phyloP scores from a whole-genome alignment of 1,284 basidiomycete species.

The Apiotrichum mycotoxinovorans region DNA sequence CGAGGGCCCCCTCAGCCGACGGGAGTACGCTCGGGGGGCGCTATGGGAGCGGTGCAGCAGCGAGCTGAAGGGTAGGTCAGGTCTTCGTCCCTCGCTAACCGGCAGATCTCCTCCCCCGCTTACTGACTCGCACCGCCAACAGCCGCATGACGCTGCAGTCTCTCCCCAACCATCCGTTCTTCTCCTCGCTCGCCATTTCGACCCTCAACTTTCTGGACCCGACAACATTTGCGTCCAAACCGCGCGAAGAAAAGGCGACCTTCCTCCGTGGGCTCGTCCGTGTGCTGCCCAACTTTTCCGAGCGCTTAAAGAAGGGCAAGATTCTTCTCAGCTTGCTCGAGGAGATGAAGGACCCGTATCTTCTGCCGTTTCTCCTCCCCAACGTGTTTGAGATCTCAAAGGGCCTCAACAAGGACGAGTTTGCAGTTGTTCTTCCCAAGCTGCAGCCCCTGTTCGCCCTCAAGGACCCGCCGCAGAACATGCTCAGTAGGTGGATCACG shows the following conservation, averaged over 20 bases:
- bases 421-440: slow-evolving; percentile 74
- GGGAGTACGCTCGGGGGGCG: slow-evolving; percentile 40
- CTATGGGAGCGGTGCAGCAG: slow-evolving; percentile 43
- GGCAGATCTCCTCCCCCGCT: slow-evolving; percentile 67
- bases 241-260: slow-evolving; percentile 90
- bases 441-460: slow-evolving; percentile 85
- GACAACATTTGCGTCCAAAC: slow-evolving; percentile 89
- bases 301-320: slow-evolving; percentile 80
- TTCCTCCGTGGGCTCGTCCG: slow-evolving; percentile 86
- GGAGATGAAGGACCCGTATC: slow-evolving; percentile 91
- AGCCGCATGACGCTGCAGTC: slow-evolving; percentile 70
- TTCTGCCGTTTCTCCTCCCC: slow-evolving; percentile 93
- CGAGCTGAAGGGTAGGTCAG: slow-evolving; percentile 41
- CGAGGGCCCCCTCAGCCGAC: slow-evolving; percentile 53
- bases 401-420: slow-evolving; percentile 72
- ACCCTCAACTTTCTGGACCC: slow-evolving; percentile 95
- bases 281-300: slow-evolving; percentile 82
- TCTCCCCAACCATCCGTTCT: slow-evolving; percentile 80
- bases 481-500: slow-evolving; percentile 59
- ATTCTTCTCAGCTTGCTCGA: slow-evolving; percentile 92
- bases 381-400: slow-evolving; percentile 92
- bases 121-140: slow-evolving; percentile 73
- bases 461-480: slow-evolving; percentile 95
- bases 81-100: not conserved
- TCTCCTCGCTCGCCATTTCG: slow-evolving; percentile 93